phyloP scores from a whole-genome alignment of 805 yeast species.

The Lipomyces spencermartinsiae region DNA sequence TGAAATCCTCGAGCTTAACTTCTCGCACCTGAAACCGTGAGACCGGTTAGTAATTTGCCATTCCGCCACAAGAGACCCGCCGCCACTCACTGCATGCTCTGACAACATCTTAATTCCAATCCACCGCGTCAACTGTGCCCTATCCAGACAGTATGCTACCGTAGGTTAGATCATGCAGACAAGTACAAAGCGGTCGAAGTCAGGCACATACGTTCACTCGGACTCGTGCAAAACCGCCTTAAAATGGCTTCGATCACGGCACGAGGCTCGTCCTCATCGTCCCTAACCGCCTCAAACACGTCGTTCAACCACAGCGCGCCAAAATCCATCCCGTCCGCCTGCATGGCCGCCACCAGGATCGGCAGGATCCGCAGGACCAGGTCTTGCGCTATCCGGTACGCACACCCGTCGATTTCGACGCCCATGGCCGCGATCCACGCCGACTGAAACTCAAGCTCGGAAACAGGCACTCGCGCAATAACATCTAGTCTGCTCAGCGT shows the following conservation, averaged over 20 bases:
- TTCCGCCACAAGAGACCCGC: constrained; percentile 44
- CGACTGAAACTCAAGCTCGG: constrained; percentile 55
- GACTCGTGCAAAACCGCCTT: constrained; percentile 52
- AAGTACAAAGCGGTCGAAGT: not conserved
- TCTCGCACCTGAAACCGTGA: constrained; percentile 8
- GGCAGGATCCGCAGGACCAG: constrained; percentile 41
- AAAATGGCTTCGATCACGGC: constrained; percentile 59
- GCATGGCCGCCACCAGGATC: constrained; percentile 41
- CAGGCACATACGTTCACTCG: constrained; percentile 29
- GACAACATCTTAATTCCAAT: constrained; percentile 64
- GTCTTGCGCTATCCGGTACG: constrained; percentile 46
- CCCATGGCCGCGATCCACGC: constrained; percentile 65
- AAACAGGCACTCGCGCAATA: constrained; percentile 55
- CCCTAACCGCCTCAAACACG: constrained; percentile 38
- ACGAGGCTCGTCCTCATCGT: constrained; percentile 48
- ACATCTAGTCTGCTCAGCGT: not conserved
- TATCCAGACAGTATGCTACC: constrained; percentile 51
- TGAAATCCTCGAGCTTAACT: constrained; percentile 35
- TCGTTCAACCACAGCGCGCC: constrained; percentile 35
- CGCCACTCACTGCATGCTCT: constrained; percentile 46
- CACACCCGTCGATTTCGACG: constrained; percentile 55
- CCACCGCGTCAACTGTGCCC: constrained; percentile 59
- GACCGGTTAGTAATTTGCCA: constrained; percentile 50
- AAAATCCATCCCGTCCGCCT: constrained; percentile 36
- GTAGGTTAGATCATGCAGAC: not conserved